A percentile compares a stretch with the other conserved stretches of the same genome.
phyloP scores from a whole-genome alignment of 1,139 yeast genomes.

The Kluyveromyces sp. region DNA sequence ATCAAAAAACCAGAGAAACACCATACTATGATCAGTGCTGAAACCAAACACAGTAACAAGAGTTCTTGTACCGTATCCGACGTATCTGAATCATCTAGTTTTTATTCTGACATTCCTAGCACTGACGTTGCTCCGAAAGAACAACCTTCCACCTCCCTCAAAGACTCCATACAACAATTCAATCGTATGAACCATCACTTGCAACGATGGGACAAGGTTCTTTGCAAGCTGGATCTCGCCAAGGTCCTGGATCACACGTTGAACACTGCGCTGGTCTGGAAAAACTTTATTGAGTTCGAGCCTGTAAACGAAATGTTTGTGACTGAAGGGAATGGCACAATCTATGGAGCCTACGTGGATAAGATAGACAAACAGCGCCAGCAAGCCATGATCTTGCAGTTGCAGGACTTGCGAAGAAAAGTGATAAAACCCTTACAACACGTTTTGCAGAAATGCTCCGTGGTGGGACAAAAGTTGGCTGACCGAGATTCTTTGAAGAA shows the following conservation, averaged over 20 bases:
- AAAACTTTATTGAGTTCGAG: slow-evolving; percentile 16
- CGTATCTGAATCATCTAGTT: slow-evolving; percentile 5
- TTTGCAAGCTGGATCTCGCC: slow-evolving; percentile 8
- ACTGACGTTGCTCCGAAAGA: neutral
- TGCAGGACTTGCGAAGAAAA: slow-evolving; percentile 22
- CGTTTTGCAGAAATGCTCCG: slow-evolving; percentile 21
- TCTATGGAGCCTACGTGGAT: slow-evolving; percentile 17
- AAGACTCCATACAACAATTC: slow-evolving; percentile 10
- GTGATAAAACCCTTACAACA: slow-evolving; percentile 26
- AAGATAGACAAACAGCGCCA: slow-evolving; percentile 22
- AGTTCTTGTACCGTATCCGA: neutral
- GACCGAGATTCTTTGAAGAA: slow-evolving; percentile 29
- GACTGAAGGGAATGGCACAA: slow-evolving; percentile 12
- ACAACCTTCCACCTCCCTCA: neutral
- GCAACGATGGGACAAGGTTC: slow-evolving; percentile 10
- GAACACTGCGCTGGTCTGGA: slow-evolving; percentile 19
- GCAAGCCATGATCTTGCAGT: slow-evolving; percentile 23
- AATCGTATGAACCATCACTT: slow-evolving; percentile 16
- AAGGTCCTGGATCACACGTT: slow-evolving; percentile 15
- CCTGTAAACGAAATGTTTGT: slow-evolving; percentile 8
- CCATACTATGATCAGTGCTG: neutral
- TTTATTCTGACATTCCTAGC: slow-evolving; percentile 2
- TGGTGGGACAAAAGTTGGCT: slow-evolving; percentile 24
- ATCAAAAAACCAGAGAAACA: neutral
- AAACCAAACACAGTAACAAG: neutral